Evolutionary conservation across 1,139 yeast genomes (phyloP), one percentile per base, ranked within the genome.

Genomic region (Debaryomyces nepalensis): DNA sequence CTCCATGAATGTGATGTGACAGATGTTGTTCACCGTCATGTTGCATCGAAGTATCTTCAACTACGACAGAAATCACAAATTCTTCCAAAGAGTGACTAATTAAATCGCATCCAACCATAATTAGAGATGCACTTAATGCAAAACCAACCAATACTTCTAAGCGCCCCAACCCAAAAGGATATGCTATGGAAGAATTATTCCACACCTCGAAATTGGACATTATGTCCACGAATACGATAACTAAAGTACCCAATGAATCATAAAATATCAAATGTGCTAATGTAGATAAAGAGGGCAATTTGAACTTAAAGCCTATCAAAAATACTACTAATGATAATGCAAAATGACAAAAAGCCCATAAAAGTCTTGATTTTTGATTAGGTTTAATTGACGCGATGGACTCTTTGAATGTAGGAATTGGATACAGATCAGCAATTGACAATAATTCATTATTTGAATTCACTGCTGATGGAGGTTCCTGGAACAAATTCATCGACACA

Each of bases 401-500:
- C 55, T 90, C 97, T 14, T 62, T 59, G 18, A 77, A 57, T 15
- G 81, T 85, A 0, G 99, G 99, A 0, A 90, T 81, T 0, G 96
- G 93, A 48, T 83, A 77, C 46, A 87, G 82, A 36, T 84, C 84
- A 0, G 97, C 95, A 24, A 90, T 77, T 39, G 84, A 79, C 39
- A 81, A 66, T 1, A 90, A 83, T 9, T 86, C 83, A 33, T 82
- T 71, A 19, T 53, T 52, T 9, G 51, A 41, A 10, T 55, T 58
- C 12, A 57, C 50, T 0, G 64, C 55, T 11, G 81, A 83, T 5
- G 90, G 84, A 1, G 97, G 97, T 57, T 91, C 98, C 59, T 88
- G 97, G 62, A 93, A 93, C 59, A 91, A 78, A 61, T 93, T 93
- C 93, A 93, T 87, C 3, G 96, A 87, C 4, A 93, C 96, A n/a